Base-by-base conservation (phyloP, 345 rosid species). In the Balakata baccata region DNA sequence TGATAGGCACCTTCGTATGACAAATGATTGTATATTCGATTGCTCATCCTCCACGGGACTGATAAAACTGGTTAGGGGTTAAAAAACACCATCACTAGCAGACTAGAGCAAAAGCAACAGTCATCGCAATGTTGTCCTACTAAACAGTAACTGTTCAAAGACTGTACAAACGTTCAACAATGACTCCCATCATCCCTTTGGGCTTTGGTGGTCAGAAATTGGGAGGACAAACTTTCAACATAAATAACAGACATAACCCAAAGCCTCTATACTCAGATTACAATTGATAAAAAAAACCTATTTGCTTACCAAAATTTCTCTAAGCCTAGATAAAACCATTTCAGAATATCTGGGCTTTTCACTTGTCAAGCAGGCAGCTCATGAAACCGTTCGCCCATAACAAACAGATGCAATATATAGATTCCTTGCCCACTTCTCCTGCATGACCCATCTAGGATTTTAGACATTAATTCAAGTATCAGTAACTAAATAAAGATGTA, bases 351-450 rank as follows among this genome's bases (percentile, higher is more conserved):
- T 18, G 34, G 34, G 73, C 13, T 11, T 20, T 70, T 70, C 50
- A 11, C 57, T n/a, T 49, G 10, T 23, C 67, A 61, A 37, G 47
- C 38, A 58, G 0, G 53, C 43, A 34, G 38, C 74, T 88, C 87
- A 94, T 43, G 96, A 92, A 47, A 90, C 97, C 9, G 98, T 94
- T 60, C 98, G 84, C 56, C 98, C 98, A 8, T 82, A 92, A 78
- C 97, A 94, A 65, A 94, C 68, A 5, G 97, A 90, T 23, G 98
- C 93, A 39, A 94, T 78, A 81, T 92, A 94, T 72, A 94, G 88
- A 87, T 90, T 94, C 74, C 86, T 94, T 0, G 83, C 86, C 98
- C 98, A 94, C 77, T 92, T 94, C 38, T 89, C 98, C 98, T 94
- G 97, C 82, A 86, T 61, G 64, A 67, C 53, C 43, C 53, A 62